Evolutionary conservation across 805 yeast species (phyloP), one percentile per base, ranked within the genome.

Genomic region (Osmozyma mogii): DNA sequence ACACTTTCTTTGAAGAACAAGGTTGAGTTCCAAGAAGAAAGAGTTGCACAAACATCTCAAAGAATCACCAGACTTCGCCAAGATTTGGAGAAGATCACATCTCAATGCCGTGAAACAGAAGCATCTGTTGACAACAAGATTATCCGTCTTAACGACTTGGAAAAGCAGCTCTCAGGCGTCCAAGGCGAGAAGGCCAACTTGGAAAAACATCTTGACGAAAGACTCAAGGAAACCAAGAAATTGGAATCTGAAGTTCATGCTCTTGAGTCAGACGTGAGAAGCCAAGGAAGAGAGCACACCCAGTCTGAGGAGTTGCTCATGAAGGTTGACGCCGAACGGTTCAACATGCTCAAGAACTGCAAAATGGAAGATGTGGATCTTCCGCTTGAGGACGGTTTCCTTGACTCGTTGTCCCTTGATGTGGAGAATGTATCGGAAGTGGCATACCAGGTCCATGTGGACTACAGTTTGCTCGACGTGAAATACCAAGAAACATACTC

Each of bases 341-440:
- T 73, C 6, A 70, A 72, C 38, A 58, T 73, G 12, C 61, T 87
- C 36, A 75, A 78, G 38, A 75, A 72, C 38, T 83, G 95, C 54
- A 84, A 82, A 44, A 68, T 88, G 35, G 83, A 83, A 31, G 78
- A 72, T 32, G 63, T 81, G 14, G 58, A 64, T 9, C 45, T 85
- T 10, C 94, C 95, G 2, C 51, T 84, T 17, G 42, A 50, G 5
- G 71, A 70, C 15, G 87, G 87, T 0, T 63, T 75, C 9, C 54
- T 82, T 19, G 79, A 73, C 12, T 65, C 60, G 15, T 57, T 84
- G 15, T 78, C 85, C 0, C 58, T 83, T 23, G 63, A 63, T 9
- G 50, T 50, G n/a, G 53, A 53, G 10, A 61, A 58, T 11, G 45
- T 61, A 15, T 31, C 43, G 3, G 51, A 56, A 10, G 54, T 64